phyloP scores from a whole-genome alignment of 2,329 filamentous ascomycete species.

The Beauveria brongniartii region DNA sequence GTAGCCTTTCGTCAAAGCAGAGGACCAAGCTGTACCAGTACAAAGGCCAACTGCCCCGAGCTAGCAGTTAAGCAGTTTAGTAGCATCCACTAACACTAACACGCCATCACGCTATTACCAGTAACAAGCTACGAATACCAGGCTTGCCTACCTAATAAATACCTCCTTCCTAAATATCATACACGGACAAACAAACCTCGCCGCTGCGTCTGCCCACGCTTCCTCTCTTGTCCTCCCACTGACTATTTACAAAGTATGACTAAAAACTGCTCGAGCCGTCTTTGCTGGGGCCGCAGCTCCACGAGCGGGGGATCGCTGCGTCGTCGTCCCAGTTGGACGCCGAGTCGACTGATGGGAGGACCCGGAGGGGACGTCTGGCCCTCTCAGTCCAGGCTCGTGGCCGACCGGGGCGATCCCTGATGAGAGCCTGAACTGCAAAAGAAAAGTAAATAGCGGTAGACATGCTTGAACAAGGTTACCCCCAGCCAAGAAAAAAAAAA shows the following conservation, averaged over 20 bases:
- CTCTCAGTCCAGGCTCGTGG: background rate
- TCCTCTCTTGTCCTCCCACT: background rate
- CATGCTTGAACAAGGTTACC: background rate
- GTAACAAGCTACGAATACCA: background rate
- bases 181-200: background rate
- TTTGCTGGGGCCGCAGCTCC: background rate
- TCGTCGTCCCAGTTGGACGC: background rate
- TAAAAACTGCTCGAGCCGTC: background rate
- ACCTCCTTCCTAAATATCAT: too few relatives aligned
- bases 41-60: background rate
- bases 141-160: background rate
- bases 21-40: background rate
- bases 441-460: background rate
- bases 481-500: background rate
- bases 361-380: background rate
- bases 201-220: background rate
- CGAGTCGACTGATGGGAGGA: conserved; percentile 7
- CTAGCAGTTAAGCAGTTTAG: background rate
- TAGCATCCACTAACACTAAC: background rate
- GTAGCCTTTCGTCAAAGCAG: too few relatives aligned
- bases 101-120: background rate
- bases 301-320: conserved; percentile 4
- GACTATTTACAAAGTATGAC: background rate
- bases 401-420: background rate
- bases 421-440: background rate